phyloP scores from a whole-genome alignment of 2,329 filamentous ascomycete genomes.

The Exophiala sp. region DNA sequence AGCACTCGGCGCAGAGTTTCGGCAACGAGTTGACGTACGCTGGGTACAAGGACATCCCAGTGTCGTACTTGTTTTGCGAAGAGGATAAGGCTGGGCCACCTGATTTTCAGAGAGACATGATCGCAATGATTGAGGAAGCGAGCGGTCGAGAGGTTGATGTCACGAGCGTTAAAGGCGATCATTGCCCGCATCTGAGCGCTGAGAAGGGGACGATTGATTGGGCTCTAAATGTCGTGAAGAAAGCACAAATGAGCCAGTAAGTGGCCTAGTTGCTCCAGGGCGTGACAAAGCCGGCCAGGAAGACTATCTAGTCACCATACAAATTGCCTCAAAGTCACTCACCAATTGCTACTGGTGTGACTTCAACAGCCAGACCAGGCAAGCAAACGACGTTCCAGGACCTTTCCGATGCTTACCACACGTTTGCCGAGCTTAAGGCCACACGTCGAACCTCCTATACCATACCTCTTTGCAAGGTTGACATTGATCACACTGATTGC shows the following conservation, averaged over 20 bases:
- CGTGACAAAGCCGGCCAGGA: too few species aligned
- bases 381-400: too few species aligned
- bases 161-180: constrained; percentile 31
- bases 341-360: too few species aligned
- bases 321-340: too few species aligned
- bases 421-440: too few species aligned
- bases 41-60: constrained; percentile 35
- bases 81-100: constrained; percentile 33
- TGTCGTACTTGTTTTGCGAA: constrained; percentile 35
- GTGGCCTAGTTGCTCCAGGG: too few species aligned
- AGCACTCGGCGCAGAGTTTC: constrained; percentile 34
- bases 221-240: constrained; percentile 8
- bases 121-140: constrained; percentile 33
- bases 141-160: constrained; percentile 35
- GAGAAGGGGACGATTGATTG: constrained; percentile 28
- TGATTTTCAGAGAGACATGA: constrained; percentile 30
- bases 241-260: neutral
- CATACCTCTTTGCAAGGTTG: too few species aligned
- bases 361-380: too few species aligned
- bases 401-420: too few species aligned
- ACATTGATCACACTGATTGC: too few species aligned
- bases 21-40: constrained; percentile 30
- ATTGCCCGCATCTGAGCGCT: constrained; percentile 29
- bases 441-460: too few species aligned
- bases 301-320: too few species aligned